Evolutionary conservation across 2,329 filamentous ascomycete species (phyloP).

Genomic region (Ceratocystis lukuohia): DNA sequence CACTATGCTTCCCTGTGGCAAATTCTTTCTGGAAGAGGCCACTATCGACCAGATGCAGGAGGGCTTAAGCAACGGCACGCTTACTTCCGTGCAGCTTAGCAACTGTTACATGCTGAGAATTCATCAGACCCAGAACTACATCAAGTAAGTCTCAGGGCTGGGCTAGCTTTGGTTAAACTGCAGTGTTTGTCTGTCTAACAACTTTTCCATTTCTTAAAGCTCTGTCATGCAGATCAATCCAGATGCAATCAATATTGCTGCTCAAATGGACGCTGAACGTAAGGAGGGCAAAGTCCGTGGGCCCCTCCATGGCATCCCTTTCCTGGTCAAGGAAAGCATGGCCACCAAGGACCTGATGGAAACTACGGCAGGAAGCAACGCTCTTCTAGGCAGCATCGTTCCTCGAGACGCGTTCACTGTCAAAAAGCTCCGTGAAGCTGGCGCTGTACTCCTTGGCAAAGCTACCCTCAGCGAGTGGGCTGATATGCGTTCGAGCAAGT

Average conservation of each 20-base stretch:
- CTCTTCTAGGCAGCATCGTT: conserved; percentile 50
- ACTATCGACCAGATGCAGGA: conserved; percentile 54
- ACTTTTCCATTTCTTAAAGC: conserved; percentile 24
- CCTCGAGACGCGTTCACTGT: conserved; percentile 57
- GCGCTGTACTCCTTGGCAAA: conserved; percentile 58
- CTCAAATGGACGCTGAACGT: conserved; percentile 47
- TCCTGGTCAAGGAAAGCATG: conserved; percentile 62
- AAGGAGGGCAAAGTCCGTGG: conserved; percentile 41
- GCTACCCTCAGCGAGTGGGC: conserved; percentile 62
- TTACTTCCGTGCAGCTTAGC: conserved; percentile 46
- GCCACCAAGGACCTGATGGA: conserved; percentile 56
- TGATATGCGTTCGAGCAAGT: conserved; percentile 53
- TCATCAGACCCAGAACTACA: conserved; percentile 49
- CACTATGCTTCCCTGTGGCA: conserved; percentile 48
- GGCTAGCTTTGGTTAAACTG: neutral
- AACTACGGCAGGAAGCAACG: conserved; percentile 58
- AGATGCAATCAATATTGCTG: conserved; percentile 50
- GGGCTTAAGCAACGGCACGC: conserved; percentile 38
- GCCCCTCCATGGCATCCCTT: conserved; percentile 61
- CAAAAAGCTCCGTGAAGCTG: conserved; percentile 45
- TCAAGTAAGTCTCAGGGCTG: conserved; percentile 36
- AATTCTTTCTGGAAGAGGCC: conserved; percentile 53
- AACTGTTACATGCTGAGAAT: conserved; percentile 49
- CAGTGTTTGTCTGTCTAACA: neutral
- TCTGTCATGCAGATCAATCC: conserved; percentile 55